Percentiles rank a stretch among this genome's conserved stretches.
Evolutionary conservation across 768 basidiomycete species (phyloP).

Genomic region (Coprinopsis sp.): DNA sequence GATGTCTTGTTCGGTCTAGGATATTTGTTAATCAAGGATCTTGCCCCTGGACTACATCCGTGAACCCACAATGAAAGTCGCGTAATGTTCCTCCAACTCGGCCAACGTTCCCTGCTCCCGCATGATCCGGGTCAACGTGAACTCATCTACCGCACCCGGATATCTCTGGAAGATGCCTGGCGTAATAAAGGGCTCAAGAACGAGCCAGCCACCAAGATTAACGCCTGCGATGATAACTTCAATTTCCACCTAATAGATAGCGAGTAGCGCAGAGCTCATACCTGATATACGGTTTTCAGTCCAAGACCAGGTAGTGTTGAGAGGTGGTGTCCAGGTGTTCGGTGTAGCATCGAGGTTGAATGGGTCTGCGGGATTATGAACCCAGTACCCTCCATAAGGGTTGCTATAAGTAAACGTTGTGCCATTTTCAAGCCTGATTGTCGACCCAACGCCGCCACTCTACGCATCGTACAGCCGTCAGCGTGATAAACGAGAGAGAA

Average conservation of each 20-base stretch:
- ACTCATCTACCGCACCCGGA: constrained; percentile 59
- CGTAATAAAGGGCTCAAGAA: constrained; percentile 53
- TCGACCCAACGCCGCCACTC: not conserved
- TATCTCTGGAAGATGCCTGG: constrained; percentile 70
- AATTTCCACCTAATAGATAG: too few species aligned
- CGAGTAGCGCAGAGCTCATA: constrained; percentile 60
- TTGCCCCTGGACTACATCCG: not conserved
- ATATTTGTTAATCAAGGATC: constrained; percentile 32
- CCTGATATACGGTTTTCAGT: constrained; percentile 64
- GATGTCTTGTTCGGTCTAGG: constrained; percentile 44
- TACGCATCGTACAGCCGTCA: too few species aligned
- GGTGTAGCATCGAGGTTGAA: constrained; percentile 56
- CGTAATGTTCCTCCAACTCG: constrained; percentile 72
- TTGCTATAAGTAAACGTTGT: not conserved
- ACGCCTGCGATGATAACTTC: constrained; percentile 29
- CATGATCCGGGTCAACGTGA: constrained; percentile 66
- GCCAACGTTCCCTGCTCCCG: constrained; percentile 52
- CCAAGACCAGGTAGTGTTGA: constrained; percentile 71
- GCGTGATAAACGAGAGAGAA: too few species aligned
- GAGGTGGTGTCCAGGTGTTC: constrained; percentile 69
- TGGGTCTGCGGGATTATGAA: not conserved
- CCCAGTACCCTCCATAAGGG: not conserved
- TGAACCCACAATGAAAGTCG: constrained; percentile 71
- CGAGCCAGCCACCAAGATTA: constrained; percentile 45
- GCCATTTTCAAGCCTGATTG: not conserved